Percentiles rank a stretch among this genome's conserved stretches.
These are phyloP conservation scores for Fusarium ramigenum DNA, from an alignment of 2,329 filamentous ascomycete genomes.

Conservation along the genomic window DNA sequence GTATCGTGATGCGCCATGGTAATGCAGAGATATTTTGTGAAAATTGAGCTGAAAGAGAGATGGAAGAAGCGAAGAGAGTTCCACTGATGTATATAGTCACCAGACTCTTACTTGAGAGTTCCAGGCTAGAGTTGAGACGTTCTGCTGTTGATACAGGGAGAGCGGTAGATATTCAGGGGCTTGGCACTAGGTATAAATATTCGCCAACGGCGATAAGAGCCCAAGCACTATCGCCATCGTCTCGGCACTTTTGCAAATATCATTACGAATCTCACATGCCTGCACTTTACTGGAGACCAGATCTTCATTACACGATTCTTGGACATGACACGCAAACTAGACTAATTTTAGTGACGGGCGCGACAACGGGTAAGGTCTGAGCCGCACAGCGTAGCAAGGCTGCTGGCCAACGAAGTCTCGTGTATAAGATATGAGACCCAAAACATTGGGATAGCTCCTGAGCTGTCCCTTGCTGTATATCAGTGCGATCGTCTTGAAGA, in stretches of 20 bases:
- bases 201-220: not conserved
- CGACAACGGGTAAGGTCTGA: slow-evolving; percentile 8
- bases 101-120: not conserved
- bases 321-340: slow-evolving; percentile 19
- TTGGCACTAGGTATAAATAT: slow-evolving; percentile 18
- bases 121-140: no score
- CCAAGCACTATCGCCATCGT: not conserved
- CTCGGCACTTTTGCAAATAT: not conserved
- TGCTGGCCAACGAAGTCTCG: not conserved
- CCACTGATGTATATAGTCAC: not conserved
- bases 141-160: not conserved
- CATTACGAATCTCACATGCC: slow-evolving; percentile 12
- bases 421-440: not conserved
- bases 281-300: not conserved
- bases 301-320: slow-evolving; percentile 15
- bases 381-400: not conserved
- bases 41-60: not conserved
- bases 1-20: not conserved
- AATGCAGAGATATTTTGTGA: not conserved
- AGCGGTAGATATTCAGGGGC: not conserved
- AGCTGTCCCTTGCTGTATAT: slow-evolving; percentile 7
- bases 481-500: slow-evolving; percentile 24
- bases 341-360: not conserved
- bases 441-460: not conserved
- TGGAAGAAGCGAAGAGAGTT: not conserved